A percentile compares a stretch with the other conserved stretches of the same genome.
Conservation (phyloP, 176 grass and related monocot genomes). For the Leersia perrieri region DNA sequence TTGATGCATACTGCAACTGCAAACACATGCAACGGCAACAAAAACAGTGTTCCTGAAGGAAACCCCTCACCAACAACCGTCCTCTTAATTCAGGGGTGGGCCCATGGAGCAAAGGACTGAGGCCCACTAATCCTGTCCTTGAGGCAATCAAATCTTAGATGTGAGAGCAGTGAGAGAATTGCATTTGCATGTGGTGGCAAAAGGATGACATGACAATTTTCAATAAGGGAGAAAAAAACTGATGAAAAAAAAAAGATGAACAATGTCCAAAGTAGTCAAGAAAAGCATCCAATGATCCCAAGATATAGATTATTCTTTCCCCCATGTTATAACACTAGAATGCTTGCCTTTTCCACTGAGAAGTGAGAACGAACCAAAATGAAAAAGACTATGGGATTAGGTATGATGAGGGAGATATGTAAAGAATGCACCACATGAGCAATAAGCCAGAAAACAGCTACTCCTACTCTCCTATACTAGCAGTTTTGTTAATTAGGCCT, state of each 20-base stretch:
- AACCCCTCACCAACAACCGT: constrained; percentile 48
- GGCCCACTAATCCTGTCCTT: constrained; percentile 34
- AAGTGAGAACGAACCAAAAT: neutral
- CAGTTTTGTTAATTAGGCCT: constrained; percentile 36
- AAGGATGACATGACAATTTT: constrained; percentile 67
- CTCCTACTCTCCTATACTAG: too few species aligned
- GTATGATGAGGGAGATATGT: constrained; percentile 24
- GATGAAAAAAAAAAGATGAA: neutral
- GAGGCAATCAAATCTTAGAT: constrained; percentile 45
- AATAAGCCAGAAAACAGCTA: constrained; percentile 36
- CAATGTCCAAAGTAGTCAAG: constrained; percentile 54
- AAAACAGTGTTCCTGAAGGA: constrained; percentile 49
- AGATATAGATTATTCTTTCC: constrained; percentile 23
- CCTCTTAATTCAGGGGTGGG: constrained; percentile 30
- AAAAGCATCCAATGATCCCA: constrained; percentile 56
- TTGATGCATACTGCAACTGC: constrained; percentile 18
- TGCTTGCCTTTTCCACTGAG: neutral
- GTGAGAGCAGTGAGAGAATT: constrained; percentile 32
- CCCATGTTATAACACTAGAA: constrained; percentile 31
- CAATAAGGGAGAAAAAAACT: neutral
- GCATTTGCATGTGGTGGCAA: constrained; percentile 64
- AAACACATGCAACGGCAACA: constrained; percentile 49
- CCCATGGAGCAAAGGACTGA: neutral
- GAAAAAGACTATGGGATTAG: constrained; percentile 16
- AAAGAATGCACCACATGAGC: neutral